phyloP scores from a whole-genome alignment of 148 eudicot species.

The Rhododendron williamsianum region DNA sequence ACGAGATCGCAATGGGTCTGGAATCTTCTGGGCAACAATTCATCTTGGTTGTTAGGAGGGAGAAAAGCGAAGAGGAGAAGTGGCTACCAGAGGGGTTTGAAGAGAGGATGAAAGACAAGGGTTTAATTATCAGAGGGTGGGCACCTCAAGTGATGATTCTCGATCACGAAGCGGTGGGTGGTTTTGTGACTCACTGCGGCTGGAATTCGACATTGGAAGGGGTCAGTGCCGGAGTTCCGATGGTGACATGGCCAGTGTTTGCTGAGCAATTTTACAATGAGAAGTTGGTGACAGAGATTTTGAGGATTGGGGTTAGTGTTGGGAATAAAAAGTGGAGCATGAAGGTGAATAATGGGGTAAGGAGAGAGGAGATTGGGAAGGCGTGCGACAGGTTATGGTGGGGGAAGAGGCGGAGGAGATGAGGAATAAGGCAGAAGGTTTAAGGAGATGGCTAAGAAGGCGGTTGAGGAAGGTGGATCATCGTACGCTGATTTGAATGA shows the following conservation, averaged over 20 bases:
- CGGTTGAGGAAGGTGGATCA: conserved; percentile 41
- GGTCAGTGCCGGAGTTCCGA: conserved; percentile 26
- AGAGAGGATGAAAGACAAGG: conserved; percentile 20
- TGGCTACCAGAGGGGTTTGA: conserved; percentile 31
- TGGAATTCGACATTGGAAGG: conserved; percentile 37
- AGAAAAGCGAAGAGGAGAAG: neutral
- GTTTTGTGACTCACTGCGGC: conserved; percentile 38
- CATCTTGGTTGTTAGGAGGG: conserved; percentile 47
- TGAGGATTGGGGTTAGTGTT: conserved; percentile 30
- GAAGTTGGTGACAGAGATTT: conserved; percentile 31
- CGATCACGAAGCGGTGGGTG: conserved; percentile 21
- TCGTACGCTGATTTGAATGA: conserved; percentile 18
- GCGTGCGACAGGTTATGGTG: conserved; percentile 26
- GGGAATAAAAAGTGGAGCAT: conserved; percentile 23
- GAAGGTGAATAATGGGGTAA: neutral
- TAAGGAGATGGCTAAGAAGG: conserved; percentile 34
- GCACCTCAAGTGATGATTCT: conserved; percentile 34
- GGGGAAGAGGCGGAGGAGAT: conserved; percentile 38
- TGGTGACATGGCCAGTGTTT: conserved; percentile 34
- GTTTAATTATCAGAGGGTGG: conserved; percentile 34
- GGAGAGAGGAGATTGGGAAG: conserved; percentile 5
- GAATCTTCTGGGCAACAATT: conserved; percentile 46
- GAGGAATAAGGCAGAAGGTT: conserved; percentile 23
- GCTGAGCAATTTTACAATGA: conserved; percentile 37
- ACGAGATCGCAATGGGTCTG: conserved; percentile 47